Conservation (phyloP, 495 filamentous ascomycete genomes). For the Filosporella fistucella region DNA sequence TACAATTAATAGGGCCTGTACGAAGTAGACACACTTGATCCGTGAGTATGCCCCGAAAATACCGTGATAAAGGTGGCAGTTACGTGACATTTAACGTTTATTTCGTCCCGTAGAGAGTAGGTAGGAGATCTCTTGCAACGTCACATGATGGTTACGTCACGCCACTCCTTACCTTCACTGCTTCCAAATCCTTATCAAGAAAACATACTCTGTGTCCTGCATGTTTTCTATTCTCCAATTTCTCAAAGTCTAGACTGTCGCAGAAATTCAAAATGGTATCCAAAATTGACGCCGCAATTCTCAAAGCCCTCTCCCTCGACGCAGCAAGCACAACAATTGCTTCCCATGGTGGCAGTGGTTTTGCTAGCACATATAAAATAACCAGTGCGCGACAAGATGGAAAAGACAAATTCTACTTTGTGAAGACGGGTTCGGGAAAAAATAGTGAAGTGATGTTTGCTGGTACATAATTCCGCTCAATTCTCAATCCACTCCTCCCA, state of each 20-base stretch:
- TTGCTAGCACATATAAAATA: conserved; percentile 70
- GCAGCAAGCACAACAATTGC: conserved; percentile 52
- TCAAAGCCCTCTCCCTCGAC: conserved; percentile 63
- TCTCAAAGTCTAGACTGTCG: neutral
- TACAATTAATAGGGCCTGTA: too few species aligned
- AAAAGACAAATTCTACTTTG: conserved; percentile 62
- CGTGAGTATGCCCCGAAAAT: too few species aligned
- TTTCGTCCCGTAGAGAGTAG: too few species aligned
- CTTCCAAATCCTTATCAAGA: neutral
- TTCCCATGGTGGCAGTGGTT: conserved; percentile 65
- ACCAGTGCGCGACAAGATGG: conserved; percentile 43
- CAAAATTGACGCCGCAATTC: conserved; percentile 52
- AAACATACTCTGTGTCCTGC: neutral
- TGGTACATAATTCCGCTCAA: conserved; percentile 30
- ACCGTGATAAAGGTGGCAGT: too few species aligned
- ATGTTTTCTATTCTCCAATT: neutral
- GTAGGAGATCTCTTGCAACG: too few species aligned
- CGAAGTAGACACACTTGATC: too few species aligned
- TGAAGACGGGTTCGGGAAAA: conserved; percentile 68
- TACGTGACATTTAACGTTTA: too few species aligned
- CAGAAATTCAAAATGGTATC: conserved; percentile 27
- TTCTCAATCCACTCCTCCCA: too few species aligned
- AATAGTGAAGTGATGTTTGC: conserved; percentile 74
- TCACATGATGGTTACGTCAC: conserved; percentile 3
- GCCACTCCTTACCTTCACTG: neutral